Evolutionary conservation across 495 filamentous ascomycete species (phyloP).

Genomic region (Evansstolkia leycettana): DNA sequence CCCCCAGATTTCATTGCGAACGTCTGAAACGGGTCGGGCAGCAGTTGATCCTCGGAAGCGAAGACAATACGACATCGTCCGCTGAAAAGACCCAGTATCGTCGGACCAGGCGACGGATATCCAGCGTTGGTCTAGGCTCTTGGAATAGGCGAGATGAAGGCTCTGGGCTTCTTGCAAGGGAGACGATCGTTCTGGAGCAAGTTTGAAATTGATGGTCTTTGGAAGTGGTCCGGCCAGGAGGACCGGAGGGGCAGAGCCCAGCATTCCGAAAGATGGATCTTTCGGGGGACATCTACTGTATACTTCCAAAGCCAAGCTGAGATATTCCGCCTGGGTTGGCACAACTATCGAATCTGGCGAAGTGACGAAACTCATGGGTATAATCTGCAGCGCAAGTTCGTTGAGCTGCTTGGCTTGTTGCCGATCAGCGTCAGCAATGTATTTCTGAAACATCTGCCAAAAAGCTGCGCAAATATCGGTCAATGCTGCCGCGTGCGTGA

Average conservation of each 20-base stretch:
- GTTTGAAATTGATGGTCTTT: constrained; percentile 64
- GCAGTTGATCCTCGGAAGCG: constrained; percentile 47
- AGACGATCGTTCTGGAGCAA: constrained; percentile 42
- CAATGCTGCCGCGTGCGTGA: constrained; percentile 47
- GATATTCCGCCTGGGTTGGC: constrained; percentile 53
- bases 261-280: constrained; percentile 21
- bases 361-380: constrained; percentile 60
- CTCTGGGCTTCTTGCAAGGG: constrained; percentile 72
- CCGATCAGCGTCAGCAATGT: constrained; percentile 37
- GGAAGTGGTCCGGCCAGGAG: constrained; percentile 63
- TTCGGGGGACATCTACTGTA: constrained; percentile 71
- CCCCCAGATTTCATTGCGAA: constrained; percentile 73
- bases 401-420: constrained; percentile 39
- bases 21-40: constrained; percentile 44
- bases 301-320: constrained; percentile 65
- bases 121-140: constrained; percentile 76
- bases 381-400: constrained; percentile 72
- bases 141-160: constrained; percentile 78
- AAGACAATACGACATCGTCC: constrained; percentile 67
- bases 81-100: constrained; percentile 63
- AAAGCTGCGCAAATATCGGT: constrained; percentile 73
- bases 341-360: constrained; percentile 53
- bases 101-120: constrained; percentile 88
- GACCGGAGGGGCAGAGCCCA: constrained; percentile 54
- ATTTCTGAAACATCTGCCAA: constrained; percentile 59